Conservation (phyloP, 805 yeast species). For the Schizosaccharomyces osmophilus region DNA sequence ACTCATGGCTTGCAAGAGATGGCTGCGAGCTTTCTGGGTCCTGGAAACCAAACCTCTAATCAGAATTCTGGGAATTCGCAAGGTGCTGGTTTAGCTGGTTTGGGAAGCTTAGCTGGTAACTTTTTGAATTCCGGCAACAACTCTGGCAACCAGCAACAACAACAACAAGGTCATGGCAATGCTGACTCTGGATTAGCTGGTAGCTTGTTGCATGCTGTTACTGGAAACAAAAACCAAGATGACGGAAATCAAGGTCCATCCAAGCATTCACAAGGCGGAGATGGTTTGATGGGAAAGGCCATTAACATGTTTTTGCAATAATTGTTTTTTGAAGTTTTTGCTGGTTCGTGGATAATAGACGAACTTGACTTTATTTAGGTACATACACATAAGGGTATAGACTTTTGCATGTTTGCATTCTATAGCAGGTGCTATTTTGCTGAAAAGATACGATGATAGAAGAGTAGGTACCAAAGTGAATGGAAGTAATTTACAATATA, state of each 20-base stretch:
- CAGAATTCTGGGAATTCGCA: background rate
- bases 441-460: no score
- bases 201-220: background rate
- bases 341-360: background rate
- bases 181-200: no score
- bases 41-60: background rate
- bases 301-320: background rate
- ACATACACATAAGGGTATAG: no score
- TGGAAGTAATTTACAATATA: no score
- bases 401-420: no score
- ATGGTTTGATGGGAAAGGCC: background rate
- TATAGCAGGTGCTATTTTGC: no score
- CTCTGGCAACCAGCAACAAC: background rate
- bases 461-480: no score
- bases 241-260: background rate
- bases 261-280: background rate
- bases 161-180: background rate
- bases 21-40: background rate
- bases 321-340: background rate
- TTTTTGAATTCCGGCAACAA: background rate
- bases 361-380: no score
- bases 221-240: slow-evolving; percentile 11
- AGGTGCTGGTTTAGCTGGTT: background rate
- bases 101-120: background rate
- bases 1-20: background rate